Percentiles rank a stretch among this genome's conserved stretches.
Evolutionary conservation across 2,329 filamentous ascomycete species (phyloP).

Genomic region (Verticillium klebahnii): DNA sequence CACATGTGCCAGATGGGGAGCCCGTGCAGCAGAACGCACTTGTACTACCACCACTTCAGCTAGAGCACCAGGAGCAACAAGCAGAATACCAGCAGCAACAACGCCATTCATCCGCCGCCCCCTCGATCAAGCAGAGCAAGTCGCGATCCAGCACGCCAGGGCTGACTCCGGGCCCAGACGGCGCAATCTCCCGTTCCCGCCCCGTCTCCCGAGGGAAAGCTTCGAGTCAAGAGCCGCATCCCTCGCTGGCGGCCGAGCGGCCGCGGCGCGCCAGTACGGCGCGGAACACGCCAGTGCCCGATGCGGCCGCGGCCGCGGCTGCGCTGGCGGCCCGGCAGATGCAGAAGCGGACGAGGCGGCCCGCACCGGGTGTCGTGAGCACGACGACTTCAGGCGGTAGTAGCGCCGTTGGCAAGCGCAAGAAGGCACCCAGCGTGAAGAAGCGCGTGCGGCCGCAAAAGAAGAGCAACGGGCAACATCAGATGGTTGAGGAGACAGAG

Average conservation of each 20-base stretch:
- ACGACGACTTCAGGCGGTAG: conserved; percentile 56
- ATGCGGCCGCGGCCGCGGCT: conserved; percentile 22
- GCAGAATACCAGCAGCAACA: conserved; percentile 17
- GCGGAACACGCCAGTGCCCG: conserved; percentile 52
- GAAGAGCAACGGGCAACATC: conserved; percentile 38
- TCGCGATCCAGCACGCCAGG: conserved; percentile 30
- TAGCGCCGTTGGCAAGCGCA: conserved; percentile 67
- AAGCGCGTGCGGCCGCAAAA: conserved; percentile 55
- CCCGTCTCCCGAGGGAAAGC: conserved; percentile 46
- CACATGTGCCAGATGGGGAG: conserved; percentile 22
- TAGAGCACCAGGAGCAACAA: conserved; percentile 18
- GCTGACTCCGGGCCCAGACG: conserved; percentile 22
- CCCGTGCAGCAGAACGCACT: not conserved
- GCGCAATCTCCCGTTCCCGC: conserved; percentile 26
- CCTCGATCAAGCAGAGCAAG: conserved; percentile 21
- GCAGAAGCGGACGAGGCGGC: conserved; percentile 60
- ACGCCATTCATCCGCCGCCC: conserved; percentile 16
- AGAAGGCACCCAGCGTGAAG: conserved; percentile 52
- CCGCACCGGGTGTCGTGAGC: conserved; percentile 68
- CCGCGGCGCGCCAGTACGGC: conserved; percentile 53
- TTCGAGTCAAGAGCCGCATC: conserved; percentile 44
- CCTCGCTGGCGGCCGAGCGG: conserved; percentile 46
- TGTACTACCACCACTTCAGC: conserved; percentile 5
- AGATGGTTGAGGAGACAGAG: conserved; percentile 41
- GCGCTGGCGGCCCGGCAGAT: conserved; percentile 18